Conservation (phyloP, 2,329 filamentous ascomycete species). For the Epichloe gansuensis region DNA sequence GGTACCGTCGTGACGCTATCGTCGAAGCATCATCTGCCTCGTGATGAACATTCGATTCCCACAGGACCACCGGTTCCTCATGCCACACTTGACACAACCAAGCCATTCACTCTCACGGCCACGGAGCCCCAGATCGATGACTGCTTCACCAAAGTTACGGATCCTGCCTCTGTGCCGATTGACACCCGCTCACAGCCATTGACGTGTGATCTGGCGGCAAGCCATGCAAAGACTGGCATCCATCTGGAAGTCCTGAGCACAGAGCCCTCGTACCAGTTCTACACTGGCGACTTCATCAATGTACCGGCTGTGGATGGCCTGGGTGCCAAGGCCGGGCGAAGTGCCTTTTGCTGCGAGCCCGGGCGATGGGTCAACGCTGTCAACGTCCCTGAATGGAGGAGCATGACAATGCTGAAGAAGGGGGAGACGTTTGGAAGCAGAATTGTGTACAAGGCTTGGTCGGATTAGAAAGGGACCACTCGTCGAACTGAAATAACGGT, state of each 20-base stretch:
- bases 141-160: constrained; percentile 68
- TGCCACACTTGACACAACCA: constrained; percentile 49
- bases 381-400: constrained; percentile 69
- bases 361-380: constrained; percentile 80
- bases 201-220: constrained; percentile 54
- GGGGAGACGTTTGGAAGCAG: constrained; percentile 71
- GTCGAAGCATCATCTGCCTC: constrained; percentile 53
- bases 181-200: constrained; percentile 55
- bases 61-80: constrained; percentile 52
- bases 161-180: constrained; percentile 45
- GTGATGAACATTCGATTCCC: constrained; percentile 64
- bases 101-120: constrained; percentile 59
- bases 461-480: constrained; percentile 31
- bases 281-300: constrained; percentile 76
- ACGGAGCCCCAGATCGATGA: constrained; percentile 70
- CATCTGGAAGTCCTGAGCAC: constrained; percentile 83
- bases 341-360: constrained; percentile 86
- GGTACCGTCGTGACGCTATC: constrained; percentile 55
- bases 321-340: constrained; percentile 52
- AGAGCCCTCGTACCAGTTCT: constrained; percentile 94
- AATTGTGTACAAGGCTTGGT: constrained; percentile 79
- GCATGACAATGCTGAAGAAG: constrained; percentile 69
- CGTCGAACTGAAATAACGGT: neutral
- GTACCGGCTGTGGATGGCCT: constrained; percentile 53
- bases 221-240: constrained; percentile 60